Conservation (phyloP, 176 grass and related monocot genomes). For the Chloris gayana region DNA sequence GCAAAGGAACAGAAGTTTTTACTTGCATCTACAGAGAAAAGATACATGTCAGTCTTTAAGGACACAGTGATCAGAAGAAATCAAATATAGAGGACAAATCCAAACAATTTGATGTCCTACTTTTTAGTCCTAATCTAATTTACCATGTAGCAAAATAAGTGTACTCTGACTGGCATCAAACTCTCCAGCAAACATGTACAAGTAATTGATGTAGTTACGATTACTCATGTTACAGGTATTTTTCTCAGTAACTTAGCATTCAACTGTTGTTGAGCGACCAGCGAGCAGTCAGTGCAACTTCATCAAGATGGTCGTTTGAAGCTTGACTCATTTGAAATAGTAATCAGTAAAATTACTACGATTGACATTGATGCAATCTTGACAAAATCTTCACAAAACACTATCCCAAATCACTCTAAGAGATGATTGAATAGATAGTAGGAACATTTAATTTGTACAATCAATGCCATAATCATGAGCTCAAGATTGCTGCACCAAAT, state of each 20-base stretch:
- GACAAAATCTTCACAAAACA: not conserved
- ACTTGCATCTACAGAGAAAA: conserved; percentile 65
- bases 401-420: not conserved
- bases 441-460: not conserved
- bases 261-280: not conserved
- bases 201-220: conserved; percentile 1
- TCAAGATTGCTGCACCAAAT: conserved; percentile 20
- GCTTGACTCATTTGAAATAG: conserved; percentile 7
- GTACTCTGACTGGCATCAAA: not conserved
- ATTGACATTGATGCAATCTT: not conserved
- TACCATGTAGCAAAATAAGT: conserved; percentile 1
- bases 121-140: conserved; percentile 24
- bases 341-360: conserved; percentile 11
- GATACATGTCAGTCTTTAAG: conserved; percentile 39
- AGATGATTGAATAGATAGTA: conserved; percentile 2
- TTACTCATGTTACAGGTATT: not conserved
- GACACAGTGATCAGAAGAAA: conserved; percentile 1
- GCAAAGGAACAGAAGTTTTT: conserved; percentile 83
- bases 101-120: conserved; percentile 7
- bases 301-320: not conserved
- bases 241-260: conserved; percentile 29
- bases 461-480: conserved; percentile 2
- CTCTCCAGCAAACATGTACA: conserved; percentile 8
- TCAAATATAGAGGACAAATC: not conserved
- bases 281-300: too few species aligned